phyloP scores from a whole-genome alignment of 768 basidiomycete species.

The Crucibulum laeve region DNA sequence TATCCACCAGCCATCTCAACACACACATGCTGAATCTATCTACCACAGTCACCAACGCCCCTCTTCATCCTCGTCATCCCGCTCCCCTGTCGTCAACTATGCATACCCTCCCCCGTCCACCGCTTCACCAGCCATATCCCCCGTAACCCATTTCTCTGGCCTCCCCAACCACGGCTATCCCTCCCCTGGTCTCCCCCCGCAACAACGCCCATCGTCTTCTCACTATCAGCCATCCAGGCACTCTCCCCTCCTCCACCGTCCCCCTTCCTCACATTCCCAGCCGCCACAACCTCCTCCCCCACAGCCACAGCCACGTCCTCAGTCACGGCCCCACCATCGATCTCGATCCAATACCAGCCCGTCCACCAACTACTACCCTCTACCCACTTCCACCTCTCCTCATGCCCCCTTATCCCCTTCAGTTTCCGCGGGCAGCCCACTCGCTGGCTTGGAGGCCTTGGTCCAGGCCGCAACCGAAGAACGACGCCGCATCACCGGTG shows the following conservation, averaged over 20 bases:
- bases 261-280: conserved; percentile 7
- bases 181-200: conserved; percentile 2
- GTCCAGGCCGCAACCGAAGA: conserved; percentile 72
- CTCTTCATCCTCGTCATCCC: conserved; percentile 11
- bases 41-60: no score
- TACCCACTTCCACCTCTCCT: neutral
- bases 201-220: conserved; percentile 9
- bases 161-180: no score
- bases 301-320: conserved; percentile 9
- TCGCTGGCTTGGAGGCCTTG: conserved; percentile 53
- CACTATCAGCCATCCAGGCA: conserved; percentile 9
- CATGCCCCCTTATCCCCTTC: neutral
- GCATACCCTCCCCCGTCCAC: conserved; percentile 4
- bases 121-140: conserved; percentile 6
- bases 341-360: conserved; percentile 12
- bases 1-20: no score
- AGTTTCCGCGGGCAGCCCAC: conserved; percentile 10
- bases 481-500: conserved; percentile 42
- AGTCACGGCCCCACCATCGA: conserved; percentile 5
- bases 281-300: conserved; percentile 5
- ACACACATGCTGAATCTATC: no score
- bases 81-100: conserved; percentile 5
- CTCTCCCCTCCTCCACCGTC: conserved; percentile 10
- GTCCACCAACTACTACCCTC: conserved; percentile 1
- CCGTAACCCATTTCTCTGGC: conserved; percentile 3